These are phyloP conservation scores for Prototheca cutis DNA, from an alignment of 163 green algal species.

Conservation along the genomic window DNA sequence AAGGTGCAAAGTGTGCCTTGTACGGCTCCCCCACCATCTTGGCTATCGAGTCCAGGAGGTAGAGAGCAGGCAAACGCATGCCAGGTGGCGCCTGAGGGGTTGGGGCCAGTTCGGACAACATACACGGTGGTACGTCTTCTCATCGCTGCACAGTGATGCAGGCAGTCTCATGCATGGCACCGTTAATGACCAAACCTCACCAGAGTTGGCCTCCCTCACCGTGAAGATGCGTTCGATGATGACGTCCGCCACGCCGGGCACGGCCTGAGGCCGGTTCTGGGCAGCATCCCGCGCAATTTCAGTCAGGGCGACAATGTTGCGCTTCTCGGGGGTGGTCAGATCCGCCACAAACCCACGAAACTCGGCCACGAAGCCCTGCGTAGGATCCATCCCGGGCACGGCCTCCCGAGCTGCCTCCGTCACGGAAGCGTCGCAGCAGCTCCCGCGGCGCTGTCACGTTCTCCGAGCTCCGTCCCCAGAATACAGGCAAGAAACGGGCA, in stretches of 20 bases:
- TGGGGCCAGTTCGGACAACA: conserved; percentile 26
- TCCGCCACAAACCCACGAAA: conserved; percentile 18
- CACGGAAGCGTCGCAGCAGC: no score
- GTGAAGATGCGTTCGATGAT: conserved; percentile 37
- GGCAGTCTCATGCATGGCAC: not conserved
- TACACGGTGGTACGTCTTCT: not conserved
- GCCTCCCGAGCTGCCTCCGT: no score
- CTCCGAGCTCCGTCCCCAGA: no score
- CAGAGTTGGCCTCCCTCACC: conserved; percentile 16
- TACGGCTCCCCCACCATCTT: conserved; percentile 58
- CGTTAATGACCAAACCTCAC: no score
- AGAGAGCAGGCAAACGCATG: conserved; percentile 53
- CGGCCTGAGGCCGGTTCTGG: conserved; percentile 11
- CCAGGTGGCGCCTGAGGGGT: conserved; percentile 35
- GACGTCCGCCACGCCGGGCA: conserved; percentile 26
- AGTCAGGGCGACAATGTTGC: conserved; percentile 26
- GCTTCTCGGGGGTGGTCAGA: conserved; percentile 24
- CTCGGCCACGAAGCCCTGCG: conserved; percentile 4
- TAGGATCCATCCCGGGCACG: conserved; percentile 2
- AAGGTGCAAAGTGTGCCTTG: conserved; percentile 27
- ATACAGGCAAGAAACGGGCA: no score
- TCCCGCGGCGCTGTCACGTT: no score
- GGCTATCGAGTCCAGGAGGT: conserved; percentile 60
- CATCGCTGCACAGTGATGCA: not conserved
- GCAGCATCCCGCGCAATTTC: conserved; percentile 24